Base-by-base conservation (phyloP, 305 asterid genomes). In the Fraxinus xanthoxyloides region DNA sequence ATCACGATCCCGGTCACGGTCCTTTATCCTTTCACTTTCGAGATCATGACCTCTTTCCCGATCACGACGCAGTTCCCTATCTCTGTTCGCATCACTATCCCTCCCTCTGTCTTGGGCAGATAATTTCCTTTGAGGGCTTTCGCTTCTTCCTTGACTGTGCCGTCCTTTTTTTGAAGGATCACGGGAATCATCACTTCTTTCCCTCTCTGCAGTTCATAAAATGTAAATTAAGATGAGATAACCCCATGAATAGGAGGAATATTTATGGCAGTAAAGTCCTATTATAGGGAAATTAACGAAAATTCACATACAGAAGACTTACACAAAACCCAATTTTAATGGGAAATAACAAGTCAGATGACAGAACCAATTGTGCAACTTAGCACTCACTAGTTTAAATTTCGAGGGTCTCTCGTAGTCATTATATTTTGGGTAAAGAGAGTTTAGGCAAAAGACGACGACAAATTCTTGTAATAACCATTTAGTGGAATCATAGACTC, bases 121-220 rank as follows among this genome's bases (percentile, higher is more conserved):
- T 72, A 89, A 87, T 86, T 89, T 92, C 81, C 93, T 81, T 36
- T 72, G 95, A 24, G 98, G 97, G 87, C 99, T 95, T 77, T 82
- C 88, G 23, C 98, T 95, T 85, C 90, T 81, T 83, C 97, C 92
- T 56, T 88, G 86, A 88, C 97, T 91, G 51, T 92, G 93, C 13
- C 83, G 95, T 38, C 93, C 95, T 89, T 92, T 95, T 84, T 87
- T 90, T 78, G 87, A 81, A 63, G 89, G 85, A 77, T 91, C 97
- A 0, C 86, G 88, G n/a, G 90, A 87, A 81, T 90, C 89, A 10
- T 91, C 93, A 69, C 89, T 90, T 78, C 79, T 84, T 79, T 84
- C 93, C 83, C 90, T 90, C 82, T 83, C 93, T 90, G 89, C 89
- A 85, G 85, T 81, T 74, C 59, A 48, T 75, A 31, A 70, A 32